Evolutionary conservation across 2,329 filamentous ascomycete species (phyloP).

Genomic region (Sordariomycetes sp.): DNA sequence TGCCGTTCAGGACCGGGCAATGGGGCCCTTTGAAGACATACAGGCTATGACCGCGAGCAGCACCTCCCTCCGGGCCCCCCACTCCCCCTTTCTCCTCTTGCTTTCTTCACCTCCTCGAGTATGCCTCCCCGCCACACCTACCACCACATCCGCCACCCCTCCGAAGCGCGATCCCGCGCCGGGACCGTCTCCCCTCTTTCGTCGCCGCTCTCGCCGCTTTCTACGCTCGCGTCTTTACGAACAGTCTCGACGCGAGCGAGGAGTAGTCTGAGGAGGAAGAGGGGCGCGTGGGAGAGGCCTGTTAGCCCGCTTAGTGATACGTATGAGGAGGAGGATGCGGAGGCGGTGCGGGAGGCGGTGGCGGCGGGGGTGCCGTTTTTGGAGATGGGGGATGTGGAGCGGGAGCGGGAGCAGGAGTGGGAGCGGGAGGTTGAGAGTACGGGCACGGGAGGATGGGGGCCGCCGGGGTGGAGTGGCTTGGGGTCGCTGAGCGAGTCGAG

Average conservation of each 20-base stretch:
- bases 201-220: neutral
- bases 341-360: neutral
- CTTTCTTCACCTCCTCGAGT: neutral
- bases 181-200: neutral
- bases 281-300: neutral
- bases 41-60: neutral
- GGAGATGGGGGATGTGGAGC: neutral
- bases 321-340: neutral
- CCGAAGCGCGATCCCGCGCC: neutral
- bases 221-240: neutral
- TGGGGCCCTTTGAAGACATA: neutral
- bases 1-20: neutral
- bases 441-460: neutral
- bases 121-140: neutral
- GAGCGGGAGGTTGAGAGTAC: neutral
- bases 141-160: neutral
- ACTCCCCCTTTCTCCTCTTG: neutral
- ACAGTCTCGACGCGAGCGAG: neutral
- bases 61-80: neutral
- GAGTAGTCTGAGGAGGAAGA: neutral
- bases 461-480: neutral
- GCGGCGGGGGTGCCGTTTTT: constrained; percentile 4
- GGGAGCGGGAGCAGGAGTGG: neutral
- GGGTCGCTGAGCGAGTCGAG: neutral
- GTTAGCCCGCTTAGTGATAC: neutral